A percentile compares a stretch with the other conserved stretches of the same genome.
Evolutionary conservation across 495 filamentous ascomycete genomes (phyloP).

Genomic region (Mytilinidion resinicola): DNA sequence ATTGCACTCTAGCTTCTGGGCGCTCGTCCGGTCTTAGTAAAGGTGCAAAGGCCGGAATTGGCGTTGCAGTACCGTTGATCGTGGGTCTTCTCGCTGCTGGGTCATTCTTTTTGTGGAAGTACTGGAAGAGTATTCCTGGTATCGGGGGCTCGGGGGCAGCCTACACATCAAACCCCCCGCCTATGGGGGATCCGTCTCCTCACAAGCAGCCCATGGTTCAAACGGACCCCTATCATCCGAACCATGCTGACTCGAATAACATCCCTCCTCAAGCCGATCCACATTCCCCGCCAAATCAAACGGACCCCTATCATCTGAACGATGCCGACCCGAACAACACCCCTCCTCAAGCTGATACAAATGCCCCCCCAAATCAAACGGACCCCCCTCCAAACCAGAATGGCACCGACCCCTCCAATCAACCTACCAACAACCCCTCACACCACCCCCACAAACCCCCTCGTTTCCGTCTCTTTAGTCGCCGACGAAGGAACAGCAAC

Average conservation of each 20-base stretch:
- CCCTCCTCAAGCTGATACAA: slow-evolving; percentile 11
- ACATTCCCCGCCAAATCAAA: no score
- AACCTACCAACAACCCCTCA: neutral
- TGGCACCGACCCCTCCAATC: neutral
- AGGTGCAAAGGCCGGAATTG: slow-evolving; percentile 16
- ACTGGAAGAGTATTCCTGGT: slow-evolving; percentile 9
- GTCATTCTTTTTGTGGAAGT: slow-evolving; percentile 14
- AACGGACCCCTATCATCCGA: neutral
- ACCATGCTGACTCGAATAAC: slow-evolving; percentile 6
- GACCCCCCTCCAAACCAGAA: slow-evolving; percentile 3
- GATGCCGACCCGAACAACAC: neutral
- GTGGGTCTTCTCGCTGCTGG: slow-evolving; percentile 6
- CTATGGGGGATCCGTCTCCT: neutral
- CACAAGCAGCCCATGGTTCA: slow-evolving; percentile 11
- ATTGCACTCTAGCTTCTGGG: slow-evolving; percentile 9
- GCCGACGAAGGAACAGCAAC: slow-evolving; percentile 10
- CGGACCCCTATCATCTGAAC: neutral
- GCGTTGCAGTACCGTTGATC: slow-evolving; percentile 9
- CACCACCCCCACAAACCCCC: slow-evolving; percentile 6
- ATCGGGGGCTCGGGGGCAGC: neutral
- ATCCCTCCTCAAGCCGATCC: no score
- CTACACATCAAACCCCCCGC: neutral
- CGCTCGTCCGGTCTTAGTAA: slow-evolving; percentile 2
- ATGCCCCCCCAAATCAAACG: slow-evolving; percentile 1
- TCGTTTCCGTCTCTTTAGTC: slow-evolving; percentile 1